Conservation (phyloP, 495 filamentous ascomycete genomes). For the Talaromyces ruber region DNA sequence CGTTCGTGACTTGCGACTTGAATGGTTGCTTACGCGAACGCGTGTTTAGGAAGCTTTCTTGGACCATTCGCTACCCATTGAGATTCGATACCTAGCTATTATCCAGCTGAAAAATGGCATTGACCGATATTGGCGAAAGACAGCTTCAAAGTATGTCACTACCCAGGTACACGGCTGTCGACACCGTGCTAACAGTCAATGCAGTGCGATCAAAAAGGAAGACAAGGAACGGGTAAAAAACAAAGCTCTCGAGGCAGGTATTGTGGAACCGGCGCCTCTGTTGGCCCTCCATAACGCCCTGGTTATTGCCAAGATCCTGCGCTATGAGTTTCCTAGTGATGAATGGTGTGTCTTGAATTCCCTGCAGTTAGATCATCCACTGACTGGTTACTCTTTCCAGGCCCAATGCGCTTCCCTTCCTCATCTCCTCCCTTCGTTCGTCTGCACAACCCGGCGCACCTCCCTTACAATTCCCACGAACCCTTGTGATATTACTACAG, state of each 20-base stretch:
- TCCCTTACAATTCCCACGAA: conserved; percentile 54
- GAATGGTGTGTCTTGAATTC: conserved; percentile 51
- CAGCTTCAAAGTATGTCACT: conserved; percentile 48
- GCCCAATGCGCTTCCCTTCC: conserved; percentile 41
- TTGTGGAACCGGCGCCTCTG: conserved; percentile 61
- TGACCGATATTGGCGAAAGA: conserved; percentile 86
- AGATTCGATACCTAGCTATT: conserved; percentile 79
- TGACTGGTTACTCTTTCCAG: conserved; percentile 15
- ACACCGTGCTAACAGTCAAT: conserved; percentile 12
- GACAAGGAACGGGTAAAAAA: conserved; percentile 70
- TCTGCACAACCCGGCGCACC: conserved; percentile 33
- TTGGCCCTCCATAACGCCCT: conserved; percentile 83
- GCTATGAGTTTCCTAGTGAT: conserved; percentile 70
- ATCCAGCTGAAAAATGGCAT: conserved; percentile 95
- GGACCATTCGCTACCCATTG: conserved; percentile 61
- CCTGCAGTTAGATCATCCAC: background rate
- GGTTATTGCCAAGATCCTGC: conserved; percentile 75
- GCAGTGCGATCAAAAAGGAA: conserved; percentile 60
- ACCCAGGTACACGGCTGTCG: no score
- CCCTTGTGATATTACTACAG: conserved; percentile 68
- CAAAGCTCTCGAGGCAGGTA: conserved; percentile 59
- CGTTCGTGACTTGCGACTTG: background rate
- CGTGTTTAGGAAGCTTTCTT: conserved; percentile 59
- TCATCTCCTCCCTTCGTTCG: conserved; percentile 54
- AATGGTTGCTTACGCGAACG: background rate